Base-by-base conservation (phyloP, 1,284 basidiomycete genomes). In the Ceratobasidium papillatum region DNA sequence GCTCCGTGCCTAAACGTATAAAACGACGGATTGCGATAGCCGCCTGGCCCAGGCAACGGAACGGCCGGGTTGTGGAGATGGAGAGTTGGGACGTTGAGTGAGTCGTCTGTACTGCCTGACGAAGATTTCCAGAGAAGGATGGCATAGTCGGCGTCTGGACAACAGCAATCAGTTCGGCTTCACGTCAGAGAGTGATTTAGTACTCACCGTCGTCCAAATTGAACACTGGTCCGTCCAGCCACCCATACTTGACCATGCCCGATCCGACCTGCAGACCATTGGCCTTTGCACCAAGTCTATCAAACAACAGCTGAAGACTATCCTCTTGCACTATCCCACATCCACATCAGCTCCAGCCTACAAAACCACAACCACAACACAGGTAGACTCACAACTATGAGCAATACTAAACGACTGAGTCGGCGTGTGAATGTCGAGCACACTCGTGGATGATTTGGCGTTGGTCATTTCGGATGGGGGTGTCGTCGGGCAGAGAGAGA, bases 241-340 rank as follows among this genome's bases (percentile, higher is more conserved):
- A 93, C 74, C 90, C 87, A 80, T 94, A 94, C 79, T 93, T 94
- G 64, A 94, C 84, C 91, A 92, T 94, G 38, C 91, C 91, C 30
- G 90, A 83, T 25, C 88, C 88, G 25, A 94, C 87, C 27, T 86
- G 86, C 75, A 86, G 82, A 12, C 87, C 84, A 49, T 85, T 84
- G 0, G 83, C 79, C 82, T 94, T 94, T 77, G 87, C 84, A 77
- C 85, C 90, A 61, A 94, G 85, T 77, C 90, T 91, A 79, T 91
- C 87, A 78, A 86, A 90, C 27, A 94, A 84, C 27, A 85, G 84
- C 36, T 85, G 82, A 32, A 94, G 80, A 4, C 87, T 86, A 56
- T 93, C 90, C 77, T 91, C 87, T 22, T 87, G 87, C 74, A 92
- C 91, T 91, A 54, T 54, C 36, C n/a, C 19, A 22, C 36, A 27